Percentiles rank a stretch among this genome's conserved stretches.
Evolutionary conservation across 2,329 filamentous ascomycete genomes (phyloP).

Genomic region (Aureobasidium sp.): DNA sequence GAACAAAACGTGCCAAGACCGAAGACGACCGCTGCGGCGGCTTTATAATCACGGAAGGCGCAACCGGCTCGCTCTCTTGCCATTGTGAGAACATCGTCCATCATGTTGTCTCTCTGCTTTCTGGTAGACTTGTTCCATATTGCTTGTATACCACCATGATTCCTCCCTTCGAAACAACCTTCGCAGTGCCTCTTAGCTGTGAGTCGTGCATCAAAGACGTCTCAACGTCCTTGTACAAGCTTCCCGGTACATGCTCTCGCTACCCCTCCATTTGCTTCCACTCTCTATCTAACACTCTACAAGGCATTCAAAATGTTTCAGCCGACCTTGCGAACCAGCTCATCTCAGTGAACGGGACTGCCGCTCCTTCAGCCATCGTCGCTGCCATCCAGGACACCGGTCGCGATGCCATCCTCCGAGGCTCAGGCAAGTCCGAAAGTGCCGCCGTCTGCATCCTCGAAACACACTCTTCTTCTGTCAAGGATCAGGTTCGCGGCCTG

Average conservation of each 20-base stretch:
- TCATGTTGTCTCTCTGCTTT: neutral
- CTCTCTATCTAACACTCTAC: neutral
- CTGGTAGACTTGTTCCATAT: neutral
- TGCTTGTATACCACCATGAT: conserved; percentile 21
- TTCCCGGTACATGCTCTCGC: conserved; percentile 47
- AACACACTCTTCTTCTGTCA: conserved; percentile 56
- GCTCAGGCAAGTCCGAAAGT: conserved; percentile 80
- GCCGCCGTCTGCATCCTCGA: conserved; percentile 95
- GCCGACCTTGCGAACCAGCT: conserved; percentile 76
- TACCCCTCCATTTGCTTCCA: neutral
- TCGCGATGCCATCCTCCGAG: conserved; percentile 86
- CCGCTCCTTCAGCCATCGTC: conserved; percentile 82
- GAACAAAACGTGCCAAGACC: conserved; percentile 7
- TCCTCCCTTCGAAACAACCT: conserved; percentile 62
- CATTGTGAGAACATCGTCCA: neutral
- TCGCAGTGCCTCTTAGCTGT: conserved; percentile 90
- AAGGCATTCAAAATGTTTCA: conserved; percentile 74
- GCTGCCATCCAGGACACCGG: conserved; percentile 82
- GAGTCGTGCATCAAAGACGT: conserved; percentile 82
- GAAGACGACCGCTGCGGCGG: neutral
- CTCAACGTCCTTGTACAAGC: conserved; percentile 65
- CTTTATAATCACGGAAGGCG: conserved; percentile 10
- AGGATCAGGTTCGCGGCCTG: conserved; percentile 70
- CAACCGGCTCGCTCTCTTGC: neutral
- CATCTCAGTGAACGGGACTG: conserved; percentile 79